Percentiles rank a stretch among this genome's conserved stretches.
Evolutionary conservation across 2,329 filamentous ascomycete genomes (phyloP).

Genomic region (Aspergillus sergii): DNA sequence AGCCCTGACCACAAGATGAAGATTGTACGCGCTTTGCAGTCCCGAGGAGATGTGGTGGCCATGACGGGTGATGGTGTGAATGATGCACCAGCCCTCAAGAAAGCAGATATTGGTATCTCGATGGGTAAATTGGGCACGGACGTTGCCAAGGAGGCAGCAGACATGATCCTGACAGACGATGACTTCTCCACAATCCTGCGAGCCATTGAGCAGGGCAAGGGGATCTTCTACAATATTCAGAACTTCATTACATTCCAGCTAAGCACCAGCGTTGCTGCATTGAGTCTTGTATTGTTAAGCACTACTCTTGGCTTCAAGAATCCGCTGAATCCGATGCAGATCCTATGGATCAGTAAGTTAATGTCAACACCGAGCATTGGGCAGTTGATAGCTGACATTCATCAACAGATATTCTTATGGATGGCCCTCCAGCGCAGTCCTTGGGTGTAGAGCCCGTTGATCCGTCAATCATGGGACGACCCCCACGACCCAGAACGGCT

Average conservation of each 20-base stretch:
- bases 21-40: constrained; percentile 88
- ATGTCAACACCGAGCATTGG: background rate
- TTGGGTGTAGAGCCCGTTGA: constrained; percentile 95
- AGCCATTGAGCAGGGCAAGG: constrained; percentile 98
- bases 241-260: constrained; percentile 99
- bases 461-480: constrained; percentile 87
- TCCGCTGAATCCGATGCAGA: constrained; percentile 98
- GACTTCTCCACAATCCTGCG: constrained; percentile 89
- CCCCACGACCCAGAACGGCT: constrained; percentile 82
- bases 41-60: constrained; percentile 91
- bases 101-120: constrained; percentile 94
- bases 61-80: constrained; percentile 99
- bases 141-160: constrained; percentile 91
- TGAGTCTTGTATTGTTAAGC: constrained; percentile 89
- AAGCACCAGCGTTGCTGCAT: constrained; percentile 90
- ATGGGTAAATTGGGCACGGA: constrained; percentile 96
- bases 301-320: constrained; percentile 92
- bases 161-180: constrained; percentile 86
- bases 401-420: constrained; percentile 91
- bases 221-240: constrained; percentile 99
- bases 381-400: constrained; percentile 27
- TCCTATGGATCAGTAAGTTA: constrained; percentile 95
- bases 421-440: constrained; percentile 94
- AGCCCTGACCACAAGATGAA: constrained; percentile 98
- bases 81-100: constrained; percentile 93